A percentile compares a stretch with the other conserved stretches of the same genome.
phyloP scores from a whole-genome alignment of 768 basidiomycete species.

The Suillus clintonianus region DNA sequence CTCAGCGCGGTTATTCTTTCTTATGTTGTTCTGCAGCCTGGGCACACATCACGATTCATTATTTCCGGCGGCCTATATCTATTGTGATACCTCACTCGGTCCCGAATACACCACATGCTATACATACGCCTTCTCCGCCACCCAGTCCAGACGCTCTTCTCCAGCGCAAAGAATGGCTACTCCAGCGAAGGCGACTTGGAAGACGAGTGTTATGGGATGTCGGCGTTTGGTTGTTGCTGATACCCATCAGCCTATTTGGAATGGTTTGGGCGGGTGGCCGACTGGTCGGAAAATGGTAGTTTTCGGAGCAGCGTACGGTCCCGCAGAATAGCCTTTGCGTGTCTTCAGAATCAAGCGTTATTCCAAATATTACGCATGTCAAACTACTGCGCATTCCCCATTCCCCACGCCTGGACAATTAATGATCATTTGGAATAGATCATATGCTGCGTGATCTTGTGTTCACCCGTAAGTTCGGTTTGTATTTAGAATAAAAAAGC shows the following conservation, averaged over 20 bases:
- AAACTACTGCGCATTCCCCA: not conserved
- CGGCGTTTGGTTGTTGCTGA: conserved; percentile 74
- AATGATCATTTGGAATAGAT: not conserved
- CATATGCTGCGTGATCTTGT: not conserved
- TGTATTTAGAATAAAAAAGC: not conserved
- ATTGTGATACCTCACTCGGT: conserved; percentile 65
- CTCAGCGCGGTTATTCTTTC: not conserved
- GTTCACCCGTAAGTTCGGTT: not conserved
- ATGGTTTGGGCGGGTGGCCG: conserved; percentile 60
- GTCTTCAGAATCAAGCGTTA: not conserved
- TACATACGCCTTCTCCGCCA: conserved; percentile 20
- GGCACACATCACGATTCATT: conserved; percentile 79
- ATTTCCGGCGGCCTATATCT: conserved; percentile 79
- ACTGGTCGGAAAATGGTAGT: conserved; percentile 54
- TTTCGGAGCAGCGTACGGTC: not conserved
- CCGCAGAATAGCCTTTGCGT: not conserved
- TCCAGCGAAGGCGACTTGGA: conserved; percentile 74
- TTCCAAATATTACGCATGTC: not conserved
- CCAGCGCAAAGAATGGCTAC: conserved; percentile 80
- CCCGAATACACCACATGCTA: conserved; percentile 20
- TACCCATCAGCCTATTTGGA: conserved; percentile 59
- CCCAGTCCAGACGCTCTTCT: conserved; percentile 67
- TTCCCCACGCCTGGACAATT: not conserved
- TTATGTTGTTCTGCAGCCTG: conserved; percentile 44
- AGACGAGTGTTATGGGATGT: conserved; percentile 81